Base-by-base conservation (phyloP, 2,329 filamentous ascomycete genomes). In the Aspergillus unguis region DNA sequence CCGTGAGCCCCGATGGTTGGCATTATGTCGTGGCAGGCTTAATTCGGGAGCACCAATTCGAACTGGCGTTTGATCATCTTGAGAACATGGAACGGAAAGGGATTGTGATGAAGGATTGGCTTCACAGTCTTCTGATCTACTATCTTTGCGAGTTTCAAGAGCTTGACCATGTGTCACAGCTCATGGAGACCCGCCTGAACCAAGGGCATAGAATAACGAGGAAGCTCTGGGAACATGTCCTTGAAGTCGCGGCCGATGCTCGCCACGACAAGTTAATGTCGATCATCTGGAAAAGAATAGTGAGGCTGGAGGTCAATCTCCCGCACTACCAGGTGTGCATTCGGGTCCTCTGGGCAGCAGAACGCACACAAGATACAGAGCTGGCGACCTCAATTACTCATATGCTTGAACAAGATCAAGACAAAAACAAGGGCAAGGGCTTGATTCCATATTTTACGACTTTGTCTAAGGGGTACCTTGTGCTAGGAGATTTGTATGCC, bases 21-120 rank as follows among this genome's bases (percentile, higher is more conserved):
- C 82, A 88, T 61, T 83, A 82, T 64, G 77, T 95, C 23, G 80
- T 87, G 1, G 73, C 90, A 7, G 90, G 90, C 0, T 73, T 95
- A 54, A 77, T 97, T 33, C 82, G 91, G 23, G 92, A 96, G 62
- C 83, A 85, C 1, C 87, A 95, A 62, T 85, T 90, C 57, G 94
- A 97, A 72, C 75, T 92, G 57, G 92, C 90, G 1, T 75, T 95
- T 53, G 75, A 81, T 47, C 83, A 83, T 59, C 71, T 96, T 38
- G 85, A 89, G 35, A 73, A 80, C 25, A 83, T 96, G 79, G 74
- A 83, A 38, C 72, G 77, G 47, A 77, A 81, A 44, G 75, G 77
- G 2, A 74, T 82, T 1, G 63, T 62, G 2, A 72, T 92, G 3
- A 80, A 86, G 29, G 65, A 76, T 0, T 96, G 91, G 91, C 77